A percentile compares a stretch with the other conserved stretches of the same genome.
phyloP scores from a whole-genome alignment of 2,329 filamentous ascomycete species.

The Aureobasidium mangrovei region DNA sequence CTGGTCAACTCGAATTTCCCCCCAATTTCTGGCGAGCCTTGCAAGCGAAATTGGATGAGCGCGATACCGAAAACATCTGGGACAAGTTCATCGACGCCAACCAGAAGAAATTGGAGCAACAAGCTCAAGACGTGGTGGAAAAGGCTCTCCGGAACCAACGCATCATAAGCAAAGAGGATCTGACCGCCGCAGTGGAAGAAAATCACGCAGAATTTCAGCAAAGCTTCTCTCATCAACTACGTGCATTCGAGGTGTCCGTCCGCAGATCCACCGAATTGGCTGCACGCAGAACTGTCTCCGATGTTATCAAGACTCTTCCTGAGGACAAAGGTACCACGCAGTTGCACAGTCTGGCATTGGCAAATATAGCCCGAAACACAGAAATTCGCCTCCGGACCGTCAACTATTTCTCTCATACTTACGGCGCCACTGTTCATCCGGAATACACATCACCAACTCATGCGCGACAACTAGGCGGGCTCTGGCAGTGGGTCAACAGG shows the following conservation, averaged over 20 bases:
- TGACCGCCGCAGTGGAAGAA: slow-evolving; percentile 15
- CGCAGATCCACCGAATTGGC: slow-evolving; percentile 1
- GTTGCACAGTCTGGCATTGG: slow-evolving; percentile 23
- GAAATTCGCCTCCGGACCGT: slow-evolving; percentile 34
- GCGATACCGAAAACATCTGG: slow-evolving; percentile 30
- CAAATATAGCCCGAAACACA: slow-evolving; percentile 22
- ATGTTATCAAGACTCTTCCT: slow-evolving; percentile 10
- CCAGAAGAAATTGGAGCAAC: slow-evolving; percentile 32
- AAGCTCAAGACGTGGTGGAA: slow-evolving; percentile 16
- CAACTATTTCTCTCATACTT: slow-evolving; percentile 63
- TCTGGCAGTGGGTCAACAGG: slow-evolving; percentile 9
- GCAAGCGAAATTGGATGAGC: slow-evolving; percentile 43
- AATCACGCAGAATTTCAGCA: slow-evolving; percentile 15
- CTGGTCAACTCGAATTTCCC: slow-evolving; percentile 47
- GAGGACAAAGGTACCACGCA: slow-evolving; percentile 17
- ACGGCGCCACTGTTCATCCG: slow-evolving; percentile 58
- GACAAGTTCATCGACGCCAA: slow-evolving; percentile 26
- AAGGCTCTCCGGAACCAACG: slow-evolving; percentile 13
- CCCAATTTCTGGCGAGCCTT: slow-evolving; percentile 60
- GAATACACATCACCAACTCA: slow-evolving; percentile 51
- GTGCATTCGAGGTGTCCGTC: slow-evolving; percentile 13
- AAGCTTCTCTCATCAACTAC: slow-evolving; percentile 11
- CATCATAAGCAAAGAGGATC: slow-evolving; percentile 17
- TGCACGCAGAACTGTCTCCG: slow-evolving; percentile 1
- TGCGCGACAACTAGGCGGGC: slow-evolving; percentile 1